Evolutionary conservation across 805 yeast genomes (phyloP).

Genomic region (Monosporozyma servazzii): DNA sequence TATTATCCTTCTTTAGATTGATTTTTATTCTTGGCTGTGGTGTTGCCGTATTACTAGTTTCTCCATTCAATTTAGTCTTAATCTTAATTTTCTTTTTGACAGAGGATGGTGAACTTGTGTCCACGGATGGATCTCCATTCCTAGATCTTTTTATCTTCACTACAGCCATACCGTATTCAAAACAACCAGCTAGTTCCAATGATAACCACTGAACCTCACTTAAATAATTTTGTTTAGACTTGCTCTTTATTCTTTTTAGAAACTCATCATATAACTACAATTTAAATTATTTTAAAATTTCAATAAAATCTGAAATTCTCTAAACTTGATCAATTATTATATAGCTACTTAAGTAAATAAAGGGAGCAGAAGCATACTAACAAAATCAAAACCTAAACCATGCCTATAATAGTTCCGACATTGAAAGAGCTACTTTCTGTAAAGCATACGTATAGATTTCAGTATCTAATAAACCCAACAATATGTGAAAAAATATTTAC

Average conservation of each 20-base stretch:
- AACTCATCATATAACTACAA: background rate
- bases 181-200: background rate
- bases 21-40: slow-evolving; percentile 19
- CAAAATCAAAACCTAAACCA: background rate
- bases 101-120: background rate
- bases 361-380: background rate
- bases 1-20: slow-evolving; percentile 14
- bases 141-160: slow-evolving; percentile 24
- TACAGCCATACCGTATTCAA: slow-evolving; percentile 12
- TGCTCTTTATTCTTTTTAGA: background rate
- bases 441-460: slow-evolving; percentile 17
- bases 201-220: background rate
- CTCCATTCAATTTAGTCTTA: slow-evolving; percentile 8
- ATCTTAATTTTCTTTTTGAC: slow-evolving; percentile 8
- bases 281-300: background rate
- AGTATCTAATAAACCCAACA: slow-evolving; percentile 17
- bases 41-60: slow-evolving; percentile 3
- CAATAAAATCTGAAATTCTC: background rate
- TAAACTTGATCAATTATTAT: background rate
- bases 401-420: background rate
- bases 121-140: slow-evolving; percentile 5
- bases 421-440: slow-evolving; percentile 10
- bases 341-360: background rate
- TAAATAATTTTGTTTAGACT: too few relatives aligned
- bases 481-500: slow-evolving; percentile 35